Percentiles rank a stretch among this genome's conserved stretches.
Evolutionary conservation across 2,329 filamentous ascomycete species (phyloP).

Genomic region (Dactylellina parvicollis): DNA sequence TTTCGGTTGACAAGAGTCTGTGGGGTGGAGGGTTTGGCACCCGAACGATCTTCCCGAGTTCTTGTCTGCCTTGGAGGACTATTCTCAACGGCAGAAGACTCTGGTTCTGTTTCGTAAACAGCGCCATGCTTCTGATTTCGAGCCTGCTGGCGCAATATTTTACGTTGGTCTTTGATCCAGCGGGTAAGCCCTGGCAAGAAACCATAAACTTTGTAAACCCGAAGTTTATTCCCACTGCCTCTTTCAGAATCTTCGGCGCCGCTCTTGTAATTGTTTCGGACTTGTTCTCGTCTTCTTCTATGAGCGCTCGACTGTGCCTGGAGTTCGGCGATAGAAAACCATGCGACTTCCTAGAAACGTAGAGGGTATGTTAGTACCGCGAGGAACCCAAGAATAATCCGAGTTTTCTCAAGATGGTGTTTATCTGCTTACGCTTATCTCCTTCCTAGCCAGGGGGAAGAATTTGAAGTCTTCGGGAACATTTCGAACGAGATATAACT

Average conservation of each 20-base stretch:
- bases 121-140: conserved; percentile 44
- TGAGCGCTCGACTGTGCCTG: conserved; percentile 33
- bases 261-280: conserved; percentile 74
- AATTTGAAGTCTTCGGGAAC: conserved; percentile 88
- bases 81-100: conserved; percentile 41
- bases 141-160: conserved; percentile 31
- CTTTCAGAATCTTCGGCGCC: conserved; percentile 67
- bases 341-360: conserved; percentile 38
- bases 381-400: not conserved
- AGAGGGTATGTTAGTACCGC: conserved; percentile 8
- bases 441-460: conserved; percentile 89
- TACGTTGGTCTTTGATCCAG: conserved; percentile 71
- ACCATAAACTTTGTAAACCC: conserved; percentile 97
- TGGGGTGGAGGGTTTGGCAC: conserved; percentile 7
- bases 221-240: conserved; percentile 74
- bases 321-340: conserved; percentile 45
- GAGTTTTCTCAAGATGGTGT: not conserved
- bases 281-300: conserved; percentile 63
- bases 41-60: conserved; percentile 7
- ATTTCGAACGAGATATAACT: conserved; percentile 88
- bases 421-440: conserved; percentile 74
- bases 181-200: conserved; percentile 86
- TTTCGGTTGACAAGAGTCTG: not conserved
- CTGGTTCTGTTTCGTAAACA: conserved; percentile 55
- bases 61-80: conserved; percentile 50